A percentile compares a stretch with the other conserved stretches of the same genome.
These are phyloP conservation scores for Pichia norvegensis DNA, from an alignment of 1,139 yeast species.

Conservation along the genomic window DNA sequence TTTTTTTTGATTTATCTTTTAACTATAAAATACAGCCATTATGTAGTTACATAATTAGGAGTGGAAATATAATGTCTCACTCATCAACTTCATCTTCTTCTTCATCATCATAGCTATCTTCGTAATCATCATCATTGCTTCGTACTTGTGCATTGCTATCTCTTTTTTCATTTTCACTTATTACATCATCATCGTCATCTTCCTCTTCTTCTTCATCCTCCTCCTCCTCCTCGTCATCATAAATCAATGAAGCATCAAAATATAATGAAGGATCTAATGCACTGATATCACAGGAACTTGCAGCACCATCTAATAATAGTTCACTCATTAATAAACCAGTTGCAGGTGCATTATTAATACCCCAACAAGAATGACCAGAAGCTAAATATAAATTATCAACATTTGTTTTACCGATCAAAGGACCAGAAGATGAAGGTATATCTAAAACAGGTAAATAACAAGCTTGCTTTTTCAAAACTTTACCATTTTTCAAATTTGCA, in stretches of 20 bases:
- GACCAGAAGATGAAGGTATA: conserved; percentile 88
- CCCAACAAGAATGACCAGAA: conserved; percentile 97
- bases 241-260: conserved; percentile 59
- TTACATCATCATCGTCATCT: conserved; percentile 18
- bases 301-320: conserved; percentile 76
- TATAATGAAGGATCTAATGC: conserved; percentile 79
- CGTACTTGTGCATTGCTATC: background rate
- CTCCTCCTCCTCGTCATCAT: conserved; percentile 34
- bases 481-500: conserved; percentile 64
- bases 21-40: background rate
- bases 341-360: conserved; percentile 95
- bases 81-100: conserved; percentile 3
- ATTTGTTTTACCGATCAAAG: conserved; percentile 87
- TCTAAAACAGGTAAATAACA: conserved; percentile 93
- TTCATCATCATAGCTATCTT: conserved; percentile 5
- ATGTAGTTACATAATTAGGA: background rate
- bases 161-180: background rate
- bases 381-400: conserved; percentile 73
- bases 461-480: conserved; percentile 79
- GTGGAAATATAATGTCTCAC: background rate
- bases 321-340: conserved; percentile 92
- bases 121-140: background rate
- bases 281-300: conserved; percentile 66
- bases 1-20: too few relatives aligned
- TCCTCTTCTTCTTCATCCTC: conserved; percentile 21